Conservation (phyloP, 2,329 filamentous ascomycete species). For the Chaetomium globosum region DNA sequence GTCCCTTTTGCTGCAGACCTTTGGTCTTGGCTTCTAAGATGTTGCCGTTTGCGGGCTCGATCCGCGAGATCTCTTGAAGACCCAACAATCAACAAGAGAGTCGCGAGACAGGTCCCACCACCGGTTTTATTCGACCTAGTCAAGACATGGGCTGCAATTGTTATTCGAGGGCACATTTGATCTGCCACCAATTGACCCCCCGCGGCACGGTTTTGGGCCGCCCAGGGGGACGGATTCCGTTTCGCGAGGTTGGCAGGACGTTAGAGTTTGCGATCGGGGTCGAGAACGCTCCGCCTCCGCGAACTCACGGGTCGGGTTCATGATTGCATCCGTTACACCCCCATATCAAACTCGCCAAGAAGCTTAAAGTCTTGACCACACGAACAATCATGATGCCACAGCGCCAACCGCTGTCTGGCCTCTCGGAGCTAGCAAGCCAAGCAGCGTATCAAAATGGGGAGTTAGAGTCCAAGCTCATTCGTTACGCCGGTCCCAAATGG, state of each 20-base stretch:
- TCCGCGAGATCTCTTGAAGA: not conserved
- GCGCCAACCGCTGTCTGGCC: not conserved
- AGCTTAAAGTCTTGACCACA: not conserved
- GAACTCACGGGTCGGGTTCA: not conserved
- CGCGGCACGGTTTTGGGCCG: not conserved
- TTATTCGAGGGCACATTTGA: not conserved
- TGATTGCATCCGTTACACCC: not conserved
- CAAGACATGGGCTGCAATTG: not conserved
- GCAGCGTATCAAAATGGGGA: not conserved
- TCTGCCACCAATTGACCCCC: not conserved
- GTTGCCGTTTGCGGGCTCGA: not conserved
- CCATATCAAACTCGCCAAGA: constrained; percentile 1
- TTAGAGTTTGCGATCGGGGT: constrained; percentile 16
- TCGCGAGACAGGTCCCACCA: not conserved
- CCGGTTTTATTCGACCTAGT: not conserved
- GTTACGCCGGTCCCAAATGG: not conserved
- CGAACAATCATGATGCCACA: not conserved
- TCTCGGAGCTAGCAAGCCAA: not conserved
- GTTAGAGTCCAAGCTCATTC: not conserved
- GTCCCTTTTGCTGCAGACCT: not conserved
- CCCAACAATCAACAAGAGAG: not conserved
- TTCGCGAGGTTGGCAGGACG: not conserved
- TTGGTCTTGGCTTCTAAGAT: not conserved
- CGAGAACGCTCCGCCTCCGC: constrained; percentile 18
- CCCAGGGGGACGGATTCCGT: constrained; percentile 2